Percentiles rank a stretch among this genome's conserved stretches.
These are phyloP conservation scores for Chamaecyparis obtusa DNA, from an alignment of 75 land plant genomes.

Conservation along the genomic window DNA sequence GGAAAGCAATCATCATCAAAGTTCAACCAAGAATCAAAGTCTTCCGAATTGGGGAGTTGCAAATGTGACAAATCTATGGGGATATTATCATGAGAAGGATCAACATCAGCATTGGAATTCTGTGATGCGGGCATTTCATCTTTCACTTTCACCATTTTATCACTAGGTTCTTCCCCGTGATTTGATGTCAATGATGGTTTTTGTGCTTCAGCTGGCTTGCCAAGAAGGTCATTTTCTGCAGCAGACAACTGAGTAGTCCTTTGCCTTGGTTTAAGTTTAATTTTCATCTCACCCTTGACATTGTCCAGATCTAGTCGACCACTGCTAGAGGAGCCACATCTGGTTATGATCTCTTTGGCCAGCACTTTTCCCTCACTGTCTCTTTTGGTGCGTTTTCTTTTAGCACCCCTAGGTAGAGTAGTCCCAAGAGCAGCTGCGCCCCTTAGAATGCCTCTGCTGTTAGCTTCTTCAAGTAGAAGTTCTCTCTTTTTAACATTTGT, in stretches of 20 bases:
- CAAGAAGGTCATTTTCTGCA: slow-evolving; percentile 58
- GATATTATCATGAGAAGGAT: slow-evolving; percentile 18
- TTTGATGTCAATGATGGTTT: slow-evolving; percentile 19
- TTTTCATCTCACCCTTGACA: too few relatives aligned
- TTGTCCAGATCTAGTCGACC: too few relatives aligned
- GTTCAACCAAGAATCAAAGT: slow-evolving; percentile 61
- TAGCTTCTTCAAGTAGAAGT: slow-evolving; percentile 56
- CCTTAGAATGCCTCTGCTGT: slow-evolving; percentile 29
- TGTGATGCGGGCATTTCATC: slow-evolving; percentile 17
- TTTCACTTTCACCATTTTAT: slow-evolving; percentile 14
- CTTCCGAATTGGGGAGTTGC: slow-evolving; percentile 57
- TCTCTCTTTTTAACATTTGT: slow-evolving; percentile 64
- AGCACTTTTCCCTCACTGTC: slow-evolving; percentile 74
- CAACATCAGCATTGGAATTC: slow-evolving; percentile 4
- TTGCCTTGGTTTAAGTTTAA: slow-evolving; percentile 82
- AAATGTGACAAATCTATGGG: slow-evolving; percentile 45
- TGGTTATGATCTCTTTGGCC: slow-evolving; percentile 33
- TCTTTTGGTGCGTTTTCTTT: slow-evolving; percentile 88
- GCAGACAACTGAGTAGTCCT: slow-evolving; percentile 69
- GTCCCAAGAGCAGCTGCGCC: slow-evolving; percentile 42
- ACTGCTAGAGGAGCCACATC: too few relatives aligned
- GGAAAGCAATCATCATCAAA: slow-evolving; percentile 61
- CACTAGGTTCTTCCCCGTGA: slow-evolving; percentile 19
- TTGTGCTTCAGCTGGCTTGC: slow-evolving; percentile 43
- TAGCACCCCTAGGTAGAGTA: slow-evolving; percentile 49